phyloP scores from a whole-genome alignment of 73 alveolate genomes.

The Tetrahymena malaccensis region DNA sequence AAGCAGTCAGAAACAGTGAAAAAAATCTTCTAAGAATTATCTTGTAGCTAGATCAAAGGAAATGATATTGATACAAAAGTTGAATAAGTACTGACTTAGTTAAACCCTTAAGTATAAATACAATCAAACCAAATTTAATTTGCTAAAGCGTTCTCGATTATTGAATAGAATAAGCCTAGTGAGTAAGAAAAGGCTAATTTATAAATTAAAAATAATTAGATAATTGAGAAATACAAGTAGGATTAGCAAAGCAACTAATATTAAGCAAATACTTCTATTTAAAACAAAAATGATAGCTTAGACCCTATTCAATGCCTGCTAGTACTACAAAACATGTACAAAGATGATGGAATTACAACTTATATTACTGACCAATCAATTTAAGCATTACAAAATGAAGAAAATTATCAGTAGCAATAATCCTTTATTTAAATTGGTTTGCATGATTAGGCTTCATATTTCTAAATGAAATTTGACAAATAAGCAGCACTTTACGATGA shows the following conservation, averaged over 20 bases:
- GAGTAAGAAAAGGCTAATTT: neutral
- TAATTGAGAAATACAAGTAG: neutral
- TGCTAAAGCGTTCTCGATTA: neutral
- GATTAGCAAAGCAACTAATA: neutral
- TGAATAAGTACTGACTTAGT: neutral
- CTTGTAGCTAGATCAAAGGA: neutral
- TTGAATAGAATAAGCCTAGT: neutral
- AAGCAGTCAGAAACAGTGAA: neutral
- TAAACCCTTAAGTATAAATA: neutral
- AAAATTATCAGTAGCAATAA: neutral
- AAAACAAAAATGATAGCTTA: too few relatives aligned
- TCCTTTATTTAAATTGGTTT: neutral
- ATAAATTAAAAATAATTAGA: too few relatives aligned
- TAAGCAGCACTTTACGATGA: neutral
- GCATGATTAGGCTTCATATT: neutral
- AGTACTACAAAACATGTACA: neutral
- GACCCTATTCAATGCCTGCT: neutral
- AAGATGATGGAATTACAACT: neutral
- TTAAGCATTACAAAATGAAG: neutral
- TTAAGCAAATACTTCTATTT: neutral
- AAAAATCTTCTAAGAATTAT: neutral
- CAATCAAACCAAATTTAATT: too few relatives aligned
- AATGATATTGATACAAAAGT: neutral
- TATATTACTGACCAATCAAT: neutral
- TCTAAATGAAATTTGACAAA: neutral